These are phyloP conservation scores for Trichoderma harzianum DNA, from an alignment of 2,329 filamentous ascomycete species.

Conservation along the genomic window DNA sequence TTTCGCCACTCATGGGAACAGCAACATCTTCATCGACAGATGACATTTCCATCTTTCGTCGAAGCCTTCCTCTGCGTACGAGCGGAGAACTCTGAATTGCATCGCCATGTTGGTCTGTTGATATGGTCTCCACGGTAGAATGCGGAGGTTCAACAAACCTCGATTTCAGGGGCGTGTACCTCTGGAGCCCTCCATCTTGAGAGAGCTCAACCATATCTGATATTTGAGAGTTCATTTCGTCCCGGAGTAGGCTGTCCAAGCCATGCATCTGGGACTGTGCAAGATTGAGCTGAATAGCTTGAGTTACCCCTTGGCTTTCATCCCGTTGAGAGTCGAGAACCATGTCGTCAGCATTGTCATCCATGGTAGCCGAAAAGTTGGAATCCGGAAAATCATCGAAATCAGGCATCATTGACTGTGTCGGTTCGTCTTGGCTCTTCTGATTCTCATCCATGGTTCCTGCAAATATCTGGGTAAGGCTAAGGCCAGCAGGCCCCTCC, in stretches of 20 bases:
- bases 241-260: conserved; percentile 53
- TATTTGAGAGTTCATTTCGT: conserved; percentile 53
- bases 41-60: conserved; percentile 38
- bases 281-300: conserved; percentile 54
- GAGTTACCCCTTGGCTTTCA: conserved; percentile 36
- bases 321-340: conserved; percentile 44
- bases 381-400: conserved; percentile 56
- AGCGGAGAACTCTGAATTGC: conserved; percentile 55
- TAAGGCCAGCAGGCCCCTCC: conserved; percentile 60
- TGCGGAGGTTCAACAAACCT: conserved; percentile 62
- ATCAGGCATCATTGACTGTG: conserved; percentile 53
- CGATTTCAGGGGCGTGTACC: conserved; percentile 67
- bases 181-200: conserved; percentile 74
- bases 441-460: conserved; percentile 76
- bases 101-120: conserved; percentile 40
- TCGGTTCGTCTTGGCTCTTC: conserved; percentile 32
- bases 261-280: conserved; percentile 59
- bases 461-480: conserved; percentile 85
- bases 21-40: conserved; percentile 21
- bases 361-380: conserved; percentile 59
- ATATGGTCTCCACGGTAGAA: conserved; percentile 70
- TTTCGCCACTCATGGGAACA: conserved; percentile 21
- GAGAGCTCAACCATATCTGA: conserved; percentile 72
- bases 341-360: conserved; percentile 51
- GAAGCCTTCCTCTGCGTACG: conserved; percentile 55